Conservation (phyloP, 805 yeast species). For the Kodamaea kaohsiungensis region DNA sequence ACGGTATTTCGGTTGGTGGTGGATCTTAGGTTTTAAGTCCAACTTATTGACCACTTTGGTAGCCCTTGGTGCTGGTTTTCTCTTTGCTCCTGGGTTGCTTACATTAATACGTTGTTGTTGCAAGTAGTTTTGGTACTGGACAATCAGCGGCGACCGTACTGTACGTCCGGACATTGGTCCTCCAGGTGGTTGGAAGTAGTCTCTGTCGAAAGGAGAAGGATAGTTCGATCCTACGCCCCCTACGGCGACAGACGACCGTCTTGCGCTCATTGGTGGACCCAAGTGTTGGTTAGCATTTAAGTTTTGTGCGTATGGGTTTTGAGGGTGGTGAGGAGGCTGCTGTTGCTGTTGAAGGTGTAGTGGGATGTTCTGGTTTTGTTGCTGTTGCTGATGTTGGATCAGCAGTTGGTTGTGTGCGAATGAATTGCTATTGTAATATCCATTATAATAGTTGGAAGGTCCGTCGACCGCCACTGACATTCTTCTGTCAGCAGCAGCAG, state of each 20-base stretch:
- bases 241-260: constrained; percentile 27
- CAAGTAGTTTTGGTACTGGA: constrained; percentile 35
- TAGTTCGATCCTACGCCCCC: constrained; percentile 11
- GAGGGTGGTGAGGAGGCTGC: constrained; percentile 5
- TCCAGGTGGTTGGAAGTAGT: constrained; percentile 7
- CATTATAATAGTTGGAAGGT: constrained; percentile 9
- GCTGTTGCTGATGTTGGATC: constrained; percentile 9
- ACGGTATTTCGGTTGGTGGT: constrained; percentile 67
- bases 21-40: constrained; percentile 63
- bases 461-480: constrained; percentile 41
- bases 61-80: constrained; percentile 49
- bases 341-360: neutral
- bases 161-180: constrained; percentile 12
- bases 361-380: neutral
- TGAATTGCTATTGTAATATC: constrained; percentile 15
- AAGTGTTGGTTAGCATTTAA: constrained; percentile 2
- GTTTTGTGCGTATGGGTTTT: constrained; percentile 1
- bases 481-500: constrained; percentile 30
- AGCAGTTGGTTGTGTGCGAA: constrained; percentile 14
- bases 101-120: constrained; percentile 10
- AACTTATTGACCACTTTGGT: constrained; percentile 38
- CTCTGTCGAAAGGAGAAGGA: neutral
- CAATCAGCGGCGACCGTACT: constrained; percentile 32
- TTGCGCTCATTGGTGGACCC: constrained; percentile 13
- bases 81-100: neutral